phyloP scores from a whole-genome alignment of 208 protist species.

The Crithidia fasciculata region DNA sequence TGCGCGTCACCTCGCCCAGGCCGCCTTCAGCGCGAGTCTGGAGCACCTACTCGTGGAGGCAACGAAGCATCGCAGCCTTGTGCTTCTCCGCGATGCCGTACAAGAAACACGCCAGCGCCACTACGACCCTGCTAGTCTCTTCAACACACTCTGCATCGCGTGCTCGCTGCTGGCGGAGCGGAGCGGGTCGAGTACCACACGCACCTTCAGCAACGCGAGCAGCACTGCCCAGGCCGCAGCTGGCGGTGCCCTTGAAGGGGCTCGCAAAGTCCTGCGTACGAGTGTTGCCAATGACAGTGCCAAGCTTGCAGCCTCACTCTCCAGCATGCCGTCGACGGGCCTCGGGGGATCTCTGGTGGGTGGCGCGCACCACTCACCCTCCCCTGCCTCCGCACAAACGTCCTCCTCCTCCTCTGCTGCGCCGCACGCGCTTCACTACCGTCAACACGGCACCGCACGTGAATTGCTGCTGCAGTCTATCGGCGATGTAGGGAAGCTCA shows the following conservation, averaged over 20 bases:
- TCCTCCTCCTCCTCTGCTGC: background rate
- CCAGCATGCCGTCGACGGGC: background rate
- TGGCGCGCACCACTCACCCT: background rate
- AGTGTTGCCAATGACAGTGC: background rate
- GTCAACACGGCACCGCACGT: conserved; percentile 36
- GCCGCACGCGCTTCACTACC: conserved; percentile 20
- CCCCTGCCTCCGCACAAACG: background rate
- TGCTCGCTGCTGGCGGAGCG: conserved; percentile 42
- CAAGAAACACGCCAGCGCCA: conserved; percentile 48
- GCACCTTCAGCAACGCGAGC: conserved; percentile 18
- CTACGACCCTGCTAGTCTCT: conserved; percentile 49
- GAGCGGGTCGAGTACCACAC: background rate
- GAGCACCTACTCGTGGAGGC: conserved; percentile 58
- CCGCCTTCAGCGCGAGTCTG: conserved; percentile 56
- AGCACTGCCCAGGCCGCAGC: background rate
- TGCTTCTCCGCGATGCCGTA: conserved; percentile 57
- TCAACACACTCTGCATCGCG: conserved; percentile 65
- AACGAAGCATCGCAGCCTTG: conserved; percentile 50
- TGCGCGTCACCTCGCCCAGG: conserved; percentile 25
- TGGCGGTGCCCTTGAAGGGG: background rate
- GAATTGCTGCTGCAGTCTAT: conserved; percentile 63
- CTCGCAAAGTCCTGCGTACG: background rate
- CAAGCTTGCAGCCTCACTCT: background rate
- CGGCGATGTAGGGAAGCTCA: conserved; percentile 70
- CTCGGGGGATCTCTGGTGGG: background rate